Percentiles rank a stretch among this genome's conserved stretches.
Conservation (phyloP, 129 eudicot genomes). For the Flaveria ramosissima region DNA sequence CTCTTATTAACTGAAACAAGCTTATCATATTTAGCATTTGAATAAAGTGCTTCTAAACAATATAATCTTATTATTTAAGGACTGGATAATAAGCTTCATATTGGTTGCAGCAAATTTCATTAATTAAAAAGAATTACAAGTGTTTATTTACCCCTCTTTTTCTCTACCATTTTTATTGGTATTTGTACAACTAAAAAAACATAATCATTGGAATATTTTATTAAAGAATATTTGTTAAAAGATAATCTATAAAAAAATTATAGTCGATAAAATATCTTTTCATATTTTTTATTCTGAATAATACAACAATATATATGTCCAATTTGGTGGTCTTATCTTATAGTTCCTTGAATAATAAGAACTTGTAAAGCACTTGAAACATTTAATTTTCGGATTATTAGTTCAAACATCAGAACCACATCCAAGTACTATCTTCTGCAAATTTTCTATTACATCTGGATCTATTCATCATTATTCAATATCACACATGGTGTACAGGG, state of each 20-base stretch:
- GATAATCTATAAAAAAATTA: background rate
- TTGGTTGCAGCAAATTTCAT: background rate
- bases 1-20: background rate
- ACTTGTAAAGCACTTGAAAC: background rate
- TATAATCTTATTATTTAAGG: background rate
- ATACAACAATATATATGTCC: background rate
- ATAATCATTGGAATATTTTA: background rate
- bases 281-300: background rate
- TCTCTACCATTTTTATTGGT: background rate
- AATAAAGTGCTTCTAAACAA: background rate
- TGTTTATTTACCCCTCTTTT: background rate
- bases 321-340: background rate
- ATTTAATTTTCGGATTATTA: background rate
- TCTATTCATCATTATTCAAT: background rate
- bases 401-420: background rate
- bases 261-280: too few species aligned
- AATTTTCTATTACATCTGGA: background rate
- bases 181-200: background rate
- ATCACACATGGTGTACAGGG: conserved; percentile 3
- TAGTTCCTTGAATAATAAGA: background rate
- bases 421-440: background rate
- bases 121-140: background rate
- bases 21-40: background rate
- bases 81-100: background rate
- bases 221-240: background rate